Conservation (phyloP, 768 basidiomycete species). For the Imleria badia region DNA sequence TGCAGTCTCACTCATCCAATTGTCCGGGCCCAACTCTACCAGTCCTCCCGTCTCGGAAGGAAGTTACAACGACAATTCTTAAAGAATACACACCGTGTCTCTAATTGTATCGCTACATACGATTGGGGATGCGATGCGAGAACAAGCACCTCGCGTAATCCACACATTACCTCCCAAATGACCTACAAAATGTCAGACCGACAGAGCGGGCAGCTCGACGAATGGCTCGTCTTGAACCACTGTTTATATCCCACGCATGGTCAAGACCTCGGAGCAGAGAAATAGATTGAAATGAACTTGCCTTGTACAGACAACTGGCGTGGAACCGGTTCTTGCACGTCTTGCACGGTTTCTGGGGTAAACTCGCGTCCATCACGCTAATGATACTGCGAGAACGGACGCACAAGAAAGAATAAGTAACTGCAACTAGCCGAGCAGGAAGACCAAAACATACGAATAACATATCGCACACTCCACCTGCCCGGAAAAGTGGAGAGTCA, state of each 20-base stretch:
- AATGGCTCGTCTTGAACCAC: conserved; percentile 92
- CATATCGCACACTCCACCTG: conserved; percentile 97
- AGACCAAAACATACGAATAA: conserved; percentile 63
- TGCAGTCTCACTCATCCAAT: no score
- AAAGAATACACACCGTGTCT: conserved; percentile 1
- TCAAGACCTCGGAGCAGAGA: not conserved
- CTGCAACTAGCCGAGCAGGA: not conserved
- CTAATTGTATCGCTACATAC: not conserved
- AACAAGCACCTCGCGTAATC: not conserved
- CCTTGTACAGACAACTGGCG: conserved; percentile 88
- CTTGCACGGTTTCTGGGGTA: conserved; percentile 89
- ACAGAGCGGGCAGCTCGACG: conserved; percentile 89
- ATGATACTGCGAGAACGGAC: conserved; percentile 62
- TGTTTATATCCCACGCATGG: conserved; percentile 30
- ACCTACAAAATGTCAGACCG: conserved; percentile 76
- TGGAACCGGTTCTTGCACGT: conserved; percentile 97
- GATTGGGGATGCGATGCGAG: not conserved
- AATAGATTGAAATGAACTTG: conserved; percentile 25
- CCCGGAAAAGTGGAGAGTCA: conserved; percentile 89
- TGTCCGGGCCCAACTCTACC: no score
- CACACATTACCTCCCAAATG: not conserved
- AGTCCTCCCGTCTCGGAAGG: no score
- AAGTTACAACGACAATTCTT: no score
- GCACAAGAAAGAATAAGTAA: not conserved
- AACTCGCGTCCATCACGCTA: conserved; percentile 80